phyloP scores from a whole-genome alignment of 345 rosid genomes.

The Hevea brasiliensis region DNA sequence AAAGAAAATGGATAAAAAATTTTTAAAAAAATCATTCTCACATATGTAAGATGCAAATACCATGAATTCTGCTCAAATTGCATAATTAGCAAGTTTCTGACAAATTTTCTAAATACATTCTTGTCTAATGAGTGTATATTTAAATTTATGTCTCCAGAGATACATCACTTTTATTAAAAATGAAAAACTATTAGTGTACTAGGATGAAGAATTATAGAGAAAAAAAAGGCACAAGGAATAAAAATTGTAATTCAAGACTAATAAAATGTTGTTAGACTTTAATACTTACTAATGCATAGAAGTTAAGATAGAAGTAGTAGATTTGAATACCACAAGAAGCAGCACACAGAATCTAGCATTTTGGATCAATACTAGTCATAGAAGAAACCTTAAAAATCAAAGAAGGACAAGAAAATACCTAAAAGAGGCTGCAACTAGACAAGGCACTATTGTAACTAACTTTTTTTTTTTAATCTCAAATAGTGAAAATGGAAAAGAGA shows the following conservation, averaged over 20 bases:
- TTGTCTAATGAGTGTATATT: background rate
- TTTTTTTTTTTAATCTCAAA: too few species aligned
- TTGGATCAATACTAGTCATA: too few species aligned
- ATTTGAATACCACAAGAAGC: background rate
- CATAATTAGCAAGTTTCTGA: background rate
- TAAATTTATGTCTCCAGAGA: background rate
- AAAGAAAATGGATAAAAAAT: background rate
- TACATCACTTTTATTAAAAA: background rate
- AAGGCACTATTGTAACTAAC: too few species aligned
- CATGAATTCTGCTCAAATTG: background rate
- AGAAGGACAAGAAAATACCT: too few species aligned
- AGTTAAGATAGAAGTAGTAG: background rate
- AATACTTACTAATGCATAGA: background rate
- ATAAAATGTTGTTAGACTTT: background rate
- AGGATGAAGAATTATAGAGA: background rate
- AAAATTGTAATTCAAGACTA: background rate
- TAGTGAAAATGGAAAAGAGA: too few species aligned
- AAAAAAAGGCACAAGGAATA: too few species aligned
- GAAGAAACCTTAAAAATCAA: too few species aligned
- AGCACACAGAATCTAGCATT: too few species aligned
- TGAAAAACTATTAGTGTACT: background rate
- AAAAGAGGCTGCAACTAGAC: too few species aligned
- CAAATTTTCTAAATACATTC: slow-evolving; percentile 8
- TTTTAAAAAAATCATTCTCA: background rate
- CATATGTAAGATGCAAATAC: background rate